Evolutionary conservation across 169 alveolate genomes (phyloP).

Genomic region (Cryptosporidium sp.): DNA sequence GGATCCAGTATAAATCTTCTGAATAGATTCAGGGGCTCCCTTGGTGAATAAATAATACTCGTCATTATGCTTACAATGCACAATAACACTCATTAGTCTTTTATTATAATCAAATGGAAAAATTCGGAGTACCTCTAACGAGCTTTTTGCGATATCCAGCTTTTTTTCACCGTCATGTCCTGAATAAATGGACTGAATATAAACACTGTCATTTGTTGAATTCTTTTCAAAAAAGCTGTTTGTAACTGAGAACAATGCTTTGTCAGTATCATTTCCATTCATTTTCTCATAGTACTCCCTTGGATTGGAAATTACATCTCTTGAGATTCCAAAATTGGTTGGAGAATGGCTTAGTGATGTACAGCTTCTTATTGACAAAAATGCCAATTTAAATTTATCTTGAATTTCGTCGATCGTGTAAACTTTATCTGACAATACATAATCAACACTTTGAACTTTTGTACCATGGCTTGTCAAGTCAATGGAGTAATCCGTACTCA

Average conservation of each 20-base stretch:
- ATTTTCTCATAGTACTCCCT: conserved; percentile 3
- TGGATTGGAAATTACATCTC: conserved; percentile 7
- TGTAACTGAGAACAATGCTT: conserved; percentile 59
- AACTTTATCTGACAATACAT: neutral
- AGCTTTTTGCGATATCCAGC: neutral
- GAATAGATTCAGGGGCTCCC: conserved; percentile 69
- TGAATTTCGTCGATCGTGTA: neutral
- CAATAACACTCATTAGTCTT: conserved; percentile 61
- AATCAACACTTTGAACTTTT: neutral
- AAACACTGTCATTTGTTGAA: conserved; percentile 1
- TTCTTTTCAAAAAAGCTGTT: conserved; percentile 56
- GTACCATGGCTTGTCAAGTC: neutral
- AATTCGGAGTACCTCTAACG: conserved; percentile 56
- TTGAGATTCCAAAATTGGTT: conserved; percentile 27
- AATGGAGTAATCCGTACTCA: neutral
- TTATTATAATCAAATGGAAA: conserved; percentile 67
- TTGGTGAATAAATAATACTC: conserved; percentile 45
- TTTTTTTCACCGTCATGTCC: neutral
- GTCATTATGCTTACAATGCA: conserved; percentile 11
- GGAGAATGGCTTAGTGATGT: conserved; percentile 61
- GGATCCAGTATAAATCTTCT: neutral
- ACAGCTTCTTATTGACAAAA: conserved; percentile 59
- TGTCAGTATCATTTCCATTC: conserved; percentile 70
- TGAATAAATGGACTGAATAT: neutral
- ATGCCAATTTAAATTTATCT: conserved; percentile 4